Evolutionary conservation across 2,329 filamentous ascomycete genomes (phyloP).

Genomic region (Fusarium xylarioides): DNA sequence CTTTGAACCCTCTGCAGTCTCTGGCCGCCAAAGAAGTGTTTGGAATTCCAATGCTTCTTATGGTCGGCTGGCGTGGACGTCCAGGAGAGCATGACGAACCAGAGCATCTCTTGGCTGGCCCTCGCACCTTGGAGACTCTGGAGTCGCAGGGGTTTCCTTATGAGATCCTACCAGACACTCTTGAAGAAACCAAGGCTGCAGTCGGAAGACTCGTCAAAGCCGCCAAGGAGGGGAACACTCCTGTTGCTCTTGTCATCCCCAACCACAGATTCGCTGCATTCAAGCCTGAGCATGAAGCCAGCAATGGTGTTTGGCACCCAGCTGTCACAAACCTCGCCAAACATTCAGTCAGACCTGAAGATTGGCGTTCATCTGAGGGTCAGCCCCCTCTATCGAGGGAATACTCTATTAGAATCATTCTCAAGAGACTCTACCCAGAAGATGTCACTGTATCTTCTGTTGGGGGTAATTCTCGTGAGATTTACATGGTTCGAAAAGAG

Average conservation of each 20-base stretch:
- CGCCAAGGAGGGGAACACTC: not conserved
- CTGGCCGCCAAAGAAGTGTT: constrained; percentile 12
- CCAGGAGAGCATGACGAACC: constrained; percentile 7
- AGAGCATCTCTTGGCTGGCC: not conserved
- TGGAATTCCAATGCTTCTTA: constrained; percentile 11
- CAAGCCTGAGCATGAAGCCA: not conserved
- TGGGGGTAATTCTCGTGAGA: constrained; percentile 9
- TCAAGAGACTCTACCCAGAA: not conserved
- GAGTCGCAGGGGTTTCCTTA: not conserved
- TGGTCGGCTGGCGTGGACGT: constrained; percentile 3
- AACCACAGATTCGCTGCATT: not conserved
- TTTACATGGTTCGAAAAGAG: constrained; percentile 13
- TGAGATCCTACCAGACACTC: not conserved
- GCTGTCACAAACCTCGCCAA: not conserved
- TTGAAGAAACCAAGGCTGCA: not conserved
- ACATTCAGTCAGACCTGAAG: not conserved
- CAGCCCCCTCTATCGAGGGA: not conserved
- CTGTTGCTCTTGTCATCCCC: not conserved
- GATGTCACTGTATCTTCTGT: constrained; percentile 13
- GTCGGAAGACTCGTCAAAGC: not conserved
- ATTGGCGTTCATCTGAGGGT: not conserved
- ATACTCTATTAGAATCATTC: not conserved
- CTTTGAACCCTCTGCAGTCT: constrained; percentile 9
- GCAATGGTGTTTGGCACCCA: not conserved
- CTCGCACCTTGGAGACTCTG: not conserved